Evolutionary conservation across 305 asterid species (phyloP).

Genomic region (Withania somnifera): DNA sequence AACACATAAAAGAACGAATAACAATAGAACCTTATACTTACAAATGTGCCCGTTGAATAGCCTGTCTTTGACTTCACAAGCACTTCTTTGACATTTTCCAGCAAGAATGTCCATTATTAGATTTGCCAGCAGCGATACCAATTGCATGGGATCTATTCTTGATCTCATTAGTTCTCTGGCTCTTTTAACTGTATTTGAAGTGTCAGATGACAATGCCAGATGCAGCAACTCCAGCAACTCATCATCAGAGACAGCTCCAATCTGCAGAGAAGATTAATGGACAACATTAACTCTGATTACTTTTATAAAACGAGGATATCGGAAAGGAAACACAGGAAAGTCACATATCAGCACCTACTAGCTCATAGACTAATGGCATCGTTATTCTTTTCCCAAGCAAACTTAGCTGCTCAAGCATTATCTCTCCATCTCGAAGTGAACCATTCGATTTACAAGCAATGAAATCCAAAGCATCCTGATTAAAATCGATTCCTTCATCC

Average conservation of each 20-base stretch:
- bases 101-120: constrained; percentile 81
- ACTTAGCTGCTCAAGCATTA: constrained; percentile 80
- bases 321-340: neutral
- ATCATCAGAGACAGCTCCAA: constrained; percentile 73
- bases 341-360: constrained; percentile 27
- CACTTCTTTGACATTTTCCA: constrained; percentile 47
- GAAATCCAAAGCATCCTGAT: constrained; percentile 51
- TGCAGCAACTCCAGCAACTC: constrained; percentile 69
- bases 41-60: constrained; percentile 40
- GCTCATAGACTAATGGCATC: constrained; percentile 51
- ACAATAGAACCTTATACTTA: constrained; percentile 21
- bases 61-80: constrained; percentile 37
- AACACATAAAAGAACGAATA: neutral
- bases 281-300: neutral
- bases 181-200: constrained; percentile 59
- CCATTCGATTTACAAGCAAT: constrained; percentile 60
- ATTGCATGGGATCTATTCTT: constrained; percentile 73
- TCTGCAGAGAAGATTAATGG: constrained; percentile 28
- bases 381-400: constrained; percentile 75
- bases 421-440: constrained; percentile 72
- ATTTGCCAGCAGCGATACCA: constrained; percentile 64
- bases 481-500: constrained; percentile 51
- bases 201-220: constrained; percentile 78
- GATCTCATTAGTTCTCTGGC: constrained; percentile 71
- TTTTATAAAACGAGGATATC: neutral